A percentile compares a stretch with the other conserved stretches of the same genome.
Evolutionary conservation across 2,329 filamentous ascomycete species (phyloP).

Genomic region (Diaporthe nobilis): DNA sequence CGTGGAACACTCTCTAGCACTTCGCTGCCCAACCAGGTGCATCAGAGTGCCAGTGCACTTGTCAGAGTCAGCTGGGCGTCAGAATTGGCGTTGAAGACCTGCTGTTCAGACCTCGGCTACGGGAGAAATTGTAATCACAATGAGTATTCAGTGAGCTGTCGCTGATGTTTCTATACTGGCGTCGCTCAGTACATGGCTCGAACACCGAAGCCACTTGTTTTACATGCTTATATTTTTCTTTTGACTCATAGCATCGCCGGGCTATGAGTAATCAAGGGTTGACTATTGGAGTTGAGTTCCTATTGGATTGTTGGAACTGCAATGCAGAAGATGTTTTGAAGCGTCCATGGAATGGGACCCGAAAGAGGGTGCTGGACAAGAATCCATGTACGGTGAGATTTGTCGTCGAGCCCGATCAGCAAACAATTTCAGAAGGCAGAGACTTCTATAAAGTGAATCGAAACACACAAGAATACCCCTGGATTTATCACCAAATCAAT

Average conservation of each 20-base stretch:
- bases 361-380: too few relatives aligned
- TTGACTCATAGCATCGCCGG: too few relatives aligned
- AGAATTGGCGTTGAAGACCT: background rate
- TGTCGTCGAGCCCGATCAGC: background rate
- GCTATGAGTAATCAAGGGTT: background rate
- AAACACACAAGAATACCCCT: too few relatives aligned
- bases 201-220: too few relatives aligned
- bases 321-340: background rate
- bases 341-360: too few relatives aligned
- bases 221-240: too few relatives aligned
- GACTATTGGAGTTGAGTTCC: background rate
- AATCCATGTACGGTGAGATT: background rate
- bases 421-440: background rate
- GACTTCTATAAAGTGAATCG: background rate
- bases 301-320: background rate
- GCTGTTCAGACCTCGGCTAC: background rate
- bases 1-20: background rate
- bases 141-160: background rate
- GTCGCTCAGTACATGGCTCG: background rate
- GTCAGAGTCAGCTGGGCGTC: background rate
- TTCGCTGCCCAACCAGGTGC: background rate
- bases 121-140: background rate
- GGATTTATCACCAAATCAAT: rapidly evolving
- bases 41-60: background rate
- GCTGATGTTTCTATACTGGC: background rate